Percentiles rank a stretch among this genome's conserved stretches.
Conservation (phyloP, 129 eudicot species). For the Escallonia rubra region DNA sequence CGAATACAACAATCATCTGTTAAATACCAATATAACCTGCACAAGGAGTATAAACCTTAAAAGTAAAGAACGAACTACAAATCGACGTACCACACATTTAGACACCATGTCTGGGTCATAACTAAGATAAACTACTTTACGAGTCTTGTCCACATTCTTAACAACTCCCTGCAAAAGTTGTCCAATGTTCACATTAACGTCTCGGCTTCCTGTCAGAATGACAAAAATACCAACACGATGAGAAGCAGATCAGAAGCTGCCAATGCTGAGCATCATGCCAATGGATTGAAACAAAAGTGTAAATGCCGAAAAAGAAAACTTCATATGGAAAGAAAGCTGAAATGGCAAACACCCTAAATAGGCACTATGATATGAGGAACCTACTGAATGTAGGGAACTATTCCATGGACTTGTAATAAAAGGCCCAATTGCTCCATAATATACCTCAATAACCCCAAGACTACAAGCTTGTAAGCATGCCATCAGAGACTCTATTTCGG, state of each 20-base stretch:
- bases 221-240: background rate
- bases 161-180: constrained; percentile 85
- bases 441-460: background rate
- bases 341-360: no score
- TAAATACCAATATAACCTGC: constrained; percentile 6
- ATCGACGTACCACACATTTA: constrained; percentile 70
- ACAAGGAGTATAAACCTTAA: background rate
- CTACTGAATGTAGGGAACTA: no score
- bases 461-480: background rate
- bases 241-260: background rate
- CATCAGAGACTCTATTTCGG: background rate
- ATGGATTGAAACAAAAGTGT: no score
- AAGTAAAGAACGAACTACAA: background rate
- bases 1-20: constrained; percentile 5
- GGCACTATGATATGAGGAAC: no score
- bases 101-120: constrained; percentile 63
- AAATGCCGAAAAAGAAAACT: no score
- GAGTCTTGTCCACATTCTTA: constrained; percentile 67
- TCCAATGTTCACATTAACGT: constrained; percentile 36
- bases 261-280: background rate
- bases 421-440: background rate
- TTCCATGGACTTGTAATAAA: background rate
- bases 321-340: no score
- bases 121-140: constrained; percentile 79
- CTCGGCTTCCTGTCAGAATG: constrained; percentile 35